Base-by-base conservation (phyloP, 441 rosid species). In the Viola pubescens region DNA sequence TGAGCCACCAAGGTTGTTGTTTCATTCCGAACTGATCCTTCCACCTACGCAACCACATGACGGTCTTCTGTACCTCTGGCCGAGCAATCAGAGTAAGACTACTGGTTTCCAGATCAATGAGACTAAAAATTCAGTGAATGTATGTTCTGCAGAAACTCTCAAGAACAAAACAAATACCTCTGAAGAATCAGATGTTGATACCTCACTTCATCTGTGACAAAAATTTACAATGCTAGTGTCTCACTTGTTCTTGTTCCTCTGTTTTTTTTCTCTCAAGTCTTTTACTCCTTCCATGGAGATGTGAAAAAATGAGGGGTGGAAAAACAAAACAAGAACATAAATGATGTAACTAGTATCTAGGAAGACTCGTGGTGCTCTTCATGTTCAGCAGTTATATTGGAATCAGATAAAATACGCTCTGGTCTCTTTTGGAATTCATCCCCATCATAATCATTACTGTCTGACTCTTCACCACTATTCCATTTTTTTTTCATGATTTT, bases 401-500 rank as follows among this genome's bases (percentile, higher is more conserved):
- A 75, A 78, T 75, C 84, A 4, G 79, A 73, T 45, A 74, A 73
- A 69, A 44, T 62, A 66, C 70, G 71, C 58, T 78, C 82, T 37
- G 77, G 61, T 63, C 71, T 67, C 49, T 69, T 75, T 26, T 70
- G 75, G 38, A 67, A 70, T 13, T 69, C 64, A 60, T 79, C 76
- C 43, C 70, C 87, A 45, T 84, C 85, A 16, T 43, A 14, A 3
- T 71, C 59, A n/a, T 52, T 48, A 38, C n/a, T 66, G 34, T 71
- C 80, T 0, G 74, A 56, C 44, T 80, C 89, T 41, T 81, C 87
- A 59, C 81, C 87, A 53, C 75, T 78, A 76, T 81, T 86, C 90
- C 83, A 79, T 72, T 75, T 91, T 78, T 88, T 87, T 81, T 77
- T 84, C 79, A 87, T 54, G 56, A 94, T 78, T 63, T 76, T 94